Evolutionary conservation across 139 green algal genomes (phyloP), one percentile per base, ranked within the genome.

Genomic region (Gonium pectorale): DNA sequence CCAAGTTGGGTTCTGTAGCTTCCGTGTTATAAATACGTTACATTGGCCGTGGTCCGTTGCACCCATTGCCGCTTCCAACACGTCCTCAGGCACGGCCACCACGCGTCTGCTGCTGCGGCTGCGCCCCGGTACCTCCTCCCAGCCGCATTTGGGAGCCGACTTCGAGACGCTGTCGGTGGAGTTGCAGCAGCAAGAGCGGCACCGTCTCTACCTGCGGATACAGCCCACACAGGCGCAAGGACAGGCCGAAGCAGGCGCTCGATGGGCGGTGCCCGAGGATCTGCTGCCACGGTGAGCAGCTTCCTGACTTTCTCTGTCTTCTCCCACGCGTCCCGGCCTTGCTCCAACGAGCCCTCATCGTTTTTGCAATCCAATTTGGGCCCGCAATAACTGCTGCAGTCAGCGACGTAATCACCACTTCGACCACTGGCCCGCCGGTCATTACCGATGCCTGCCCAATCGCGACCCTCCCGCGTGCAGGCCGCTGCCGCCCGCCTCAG

Each of bases 211-310:
- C 74, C n/a, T 82, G 19, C 38, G 56, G 35, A 44, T 82, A 40
- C 33, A 71, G 59, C 74, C 74, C 15, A n/a, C 59, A 24, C 63
- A 29, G 31, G 1, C 13, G 63, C 4, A 19, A 9, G 43, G 63
- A 40, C 33, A 40, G 66, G 66, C 21, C 27, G 26, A 17, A 56
- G 41, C 5, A 21, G 35, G 51, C 35, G 51, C 24, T 7, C 52
- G 56, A 15, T 82, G 74, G 74, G 38, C 4, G 2, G 74, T 82
- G 27, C 74, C 74, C 56, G 38, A 70, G 56, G 37, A 82, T 38
- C 74, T 82, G 56, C 56, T 82, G 74, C 56, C 74, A 0, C 59
- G 74, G 74, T 70, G 56, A 29, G 63, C n/a, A 15, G 29, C 59
- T 9, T n/a, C n/a, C n/a, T n/a, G n/a, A n/a, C n/a, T n/a, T n/a